These are phyloP conservation scores for Panicum virgatum DNA, from an alignment of 202 grass and related monocot genomes.

Conservation along the genomic window DNA sequence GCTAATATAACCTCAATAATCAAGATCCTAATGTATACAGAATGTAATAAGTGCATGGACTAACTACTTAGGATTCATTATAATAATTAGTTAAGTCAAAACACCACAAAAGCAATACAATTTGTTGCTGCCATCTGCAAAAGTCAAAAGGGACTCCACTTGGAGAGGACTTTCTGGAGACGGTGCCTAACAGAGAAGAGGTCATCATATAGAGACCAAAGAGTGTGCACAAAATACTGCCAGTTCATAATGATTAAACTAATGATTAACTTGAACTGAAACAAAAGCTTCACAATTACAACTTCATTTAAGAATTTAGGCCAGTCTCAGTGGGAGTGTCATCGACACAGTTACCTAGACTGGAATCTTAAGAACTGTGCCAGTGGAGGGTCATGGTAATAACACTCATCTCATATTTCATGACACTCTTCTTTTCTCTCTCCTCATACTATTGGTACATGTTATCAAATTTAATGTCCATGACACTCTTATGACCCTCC, in stretches of 20 bases:
- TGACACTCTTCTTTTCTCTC: too few relatives aligned
- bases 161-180: constrained; percentile 20
- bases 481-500: too few relatives aligned
- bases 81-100: constrained; percentile 9
- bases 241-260: constrained; percentile 20
- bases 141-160: background rate
- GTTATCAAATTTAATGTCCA: too few relatives aligned
- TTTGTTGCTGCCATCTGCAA: constrained; percentile 7
- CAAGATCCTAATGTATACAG: constrained; percentile 1
- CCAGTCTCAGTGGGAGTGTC: too few relatives aligned
- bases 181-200: constrained; percentile 17
- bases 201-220: constrained; percentile 32
- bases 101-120: background rate
- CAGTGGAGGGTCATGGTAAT: too few relatives aligned
- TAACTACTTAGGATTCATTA: background rate
- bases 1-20: too few relatives aligned
- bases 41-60: constrained; percentile 11
- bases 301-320: constrained; percentile 7
- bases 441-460: too few relatives aligned
- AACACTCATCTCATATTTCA: too few relatives aligned
- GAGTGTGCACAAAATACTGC: background rate
- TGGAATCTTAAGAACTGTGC: too few relatives aligned
- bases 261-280: constrained; percentile 31
- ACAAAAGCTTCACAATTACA: constrained; percentile 5
- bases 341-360: too few relatives aligned